Evolutionary conservation across 176 grass and related monocot species (phyloP).

Genomic region (Oryza rufipogon): DNA sequence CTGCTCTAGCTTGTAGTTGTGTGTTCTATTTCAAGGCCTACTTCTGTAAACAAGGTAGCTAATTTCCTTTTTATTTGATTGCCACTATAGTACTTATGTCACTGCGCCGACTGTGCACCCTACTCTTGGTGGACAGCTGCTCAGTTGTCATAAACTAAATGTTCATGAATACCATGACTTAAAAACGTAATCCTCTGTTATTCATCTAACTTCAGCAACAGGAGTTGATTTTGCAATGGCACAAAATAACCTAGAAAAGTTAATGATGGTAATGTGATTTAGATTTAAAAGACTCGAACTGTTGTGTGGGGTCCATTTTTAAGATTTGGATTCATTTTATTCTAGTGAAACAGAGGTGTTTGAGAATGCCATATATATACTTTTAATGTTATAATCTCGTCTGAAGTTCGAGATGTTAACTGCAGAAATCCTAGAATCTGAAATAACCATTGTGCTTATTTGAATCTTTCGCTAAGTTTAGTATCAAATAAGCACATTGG

Average conservation of each 20-base stretch:
- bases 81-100: background rate
- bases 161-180: background rate
- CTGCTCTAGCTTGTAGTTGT: background rate
- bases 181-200: background rate
- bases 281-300: no score
- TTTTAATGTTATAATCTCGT: constrained; percentile 7
- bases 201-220: background rate
- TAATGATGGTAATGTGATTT: background rate
- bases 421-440: background rate
- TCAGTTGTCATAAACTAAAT: background rate
- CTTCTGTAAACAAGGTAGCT: background rate
- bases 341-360: background rate
- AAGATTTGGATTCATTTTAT: no score
- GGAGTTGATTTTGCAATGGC: constrained; percentile 5
- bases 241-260: constrained; percentile 8
- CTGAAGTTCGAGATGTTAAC: background rate
- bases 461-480: background rate
- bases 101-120: background rate
- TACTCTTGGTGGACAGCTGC: background rate
- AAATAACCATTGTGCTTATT: background rate
- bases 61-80: background rate
- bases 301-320: no score
- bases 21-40: background rate
- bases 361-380: background rate
- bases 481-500: constrained; percentile 1